These are phyloP conservation scores for Lactarius evosmus DNA, from an alignment of 768 basidiomycete genomes.

Conservation along the genomic window DNA sequence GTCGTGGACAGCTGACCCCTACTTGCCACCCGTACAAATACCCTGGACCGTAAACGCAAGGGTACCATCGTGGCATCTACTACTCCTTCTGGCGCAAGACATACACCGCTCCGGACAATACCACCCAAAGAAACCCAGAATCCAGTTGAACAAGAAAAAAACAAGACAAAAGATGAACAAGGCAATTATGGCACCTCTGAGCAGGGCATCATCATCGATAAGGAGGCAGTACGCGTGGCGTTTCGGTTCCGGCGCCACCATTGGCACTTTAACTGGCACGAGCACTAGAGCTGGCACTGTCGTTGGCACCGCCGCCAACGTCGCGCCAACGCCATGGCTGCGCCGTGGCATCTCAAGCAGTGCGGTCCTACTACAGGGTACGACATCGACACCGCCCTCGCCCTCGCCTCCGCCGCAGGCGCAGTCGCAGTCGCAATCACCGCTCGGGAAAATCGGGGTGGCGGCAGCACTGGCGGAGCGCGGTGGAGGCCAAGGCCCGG, in stretches of 20 bases:
- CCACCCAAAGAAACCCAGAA: background rate
- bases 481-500: slow-evolving; percentile 37
- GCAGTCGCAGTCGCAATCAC: slow-evolving; percentile 39
- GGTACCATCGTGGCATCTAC: background rate
- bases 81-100: background rate
- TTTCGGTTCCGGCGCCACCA: background rate
- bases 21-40: slow-evolving; percentile 13
- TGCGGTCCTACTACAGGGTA: background rate
- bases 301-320: background rate
- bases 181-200: slow-evolving; percentile 5
- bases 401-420: no score
- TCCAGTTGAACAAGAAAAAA: background rate
- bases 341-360: slow-evolving; percentile 8
- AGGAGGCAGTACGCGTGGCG: slow-evolving; percentile 6
- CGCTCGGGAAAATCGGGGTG: slow-evolving; percentile 61
- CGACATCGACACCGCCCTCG: background rate
- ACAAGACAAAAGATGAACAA: slow-evolving; percentile 1
- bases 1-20: background rate
- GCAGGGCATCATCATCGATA: background rate
- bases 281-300: no score
- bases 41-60: background rate
- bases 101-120: background rate
- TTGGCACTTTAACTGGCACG: background rate
- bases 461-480: slow-evolving; percentile 49
- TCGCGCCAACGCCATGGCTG: background rate